Evolutionary conservation across 177 flowering plant species (phyloP).

Genomic region (Vitis hybrid): DNA sequence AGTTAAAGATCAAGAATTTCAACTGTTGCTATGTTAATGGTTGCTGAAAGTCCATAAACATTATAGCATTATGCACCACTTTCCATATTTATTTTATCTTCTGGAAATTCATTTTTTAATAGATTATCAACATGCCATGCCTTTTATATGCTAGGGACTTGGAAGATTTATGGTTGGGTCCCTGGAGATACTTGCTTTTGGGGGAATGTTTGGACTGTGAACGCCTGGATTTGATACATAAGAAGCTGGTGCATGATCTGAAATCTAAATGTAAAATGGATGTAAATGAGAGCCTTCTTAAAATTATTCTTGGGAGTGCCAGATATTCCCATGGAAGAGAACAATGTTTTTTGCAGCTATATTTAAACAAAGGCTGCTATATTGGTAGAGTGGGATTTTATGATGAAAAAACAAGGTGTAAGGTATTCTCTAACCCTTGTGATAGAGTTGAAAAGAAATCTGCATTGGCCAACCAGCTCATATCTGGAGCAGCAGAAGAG

Average conservation of each 20-base stretch:
- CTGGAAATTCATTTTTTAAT: background rate
- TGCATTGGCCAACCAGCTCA: no score
- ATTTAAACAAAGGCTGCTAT: no score
- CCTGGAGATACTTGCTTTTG: slow-evolving; percentile 71
- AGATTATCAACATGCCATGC: background rate
- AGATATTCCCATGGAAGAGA: no score
- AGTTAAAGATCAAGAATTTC: no score
- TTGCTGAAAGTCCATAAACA: no score
- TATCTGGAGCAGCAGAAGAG: slow-evolving; percentile 26
- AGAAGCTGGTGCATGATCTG: slow-evolving; percentile 45
- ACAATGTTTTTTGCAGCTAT: no score
- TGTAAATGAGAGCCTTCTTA: slow-evolving; percentile 49
- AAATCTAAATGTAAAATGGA: slow-evolving; percentile 46
- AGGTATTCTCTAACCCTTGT: no score
- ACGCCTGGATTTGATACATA: slow-evolving; percentile 31
- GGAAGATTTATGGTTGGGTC: slow-evolving; percentile 90
- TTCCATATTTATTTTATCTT: background rate
- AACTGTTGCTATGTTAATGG: no score
- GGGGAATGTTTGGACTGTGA: slow-evolving; percentile 50
- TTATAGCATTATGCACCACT: background rate
- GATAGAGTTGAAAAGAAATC: no score
- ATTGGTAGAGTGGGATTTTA: no score
- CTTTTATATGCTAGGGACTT: slow-evolving; percentile 44
- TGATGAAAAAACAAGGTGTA: no score
- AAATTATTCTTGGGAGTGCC: slow-evolving; percentile 19